Evolutionary conservation across 208 protist genomes (phyloP).

Genomic region (Acanthamoeba comandoni): DNA sequence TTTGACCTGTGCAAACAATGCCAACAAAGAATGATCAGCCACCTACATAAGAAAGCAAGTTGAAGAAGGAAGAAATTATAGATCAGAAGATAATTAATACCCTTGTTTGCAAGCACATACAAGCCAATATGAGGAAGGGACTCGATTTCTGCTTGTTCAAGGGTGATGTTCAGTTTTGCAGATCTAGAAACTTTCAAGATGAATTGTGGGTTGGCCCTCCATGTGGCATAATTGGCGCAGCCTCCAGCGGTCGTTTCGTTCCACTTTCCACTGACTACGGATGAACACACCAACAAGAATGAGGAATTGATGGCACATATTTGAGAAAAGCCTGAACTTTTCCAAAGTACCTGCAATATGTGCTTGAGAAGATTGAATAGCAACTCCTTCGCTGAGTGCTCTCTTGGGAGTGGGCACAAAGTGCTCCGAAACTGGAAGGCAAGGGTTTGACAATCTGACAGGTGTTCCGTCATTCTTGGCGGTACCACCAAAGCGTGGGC

Average conservation of each 20-base stretch:
- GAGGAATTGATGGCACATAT: background rate
- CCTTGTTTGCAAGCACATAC: constrained; percentile 13
- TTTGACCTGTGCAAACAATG: constrained; percentile 4
- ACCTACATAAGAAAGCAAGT: background rate
- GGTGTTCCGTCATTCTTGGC: background rate
- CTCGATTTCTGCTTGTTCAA: background rate
- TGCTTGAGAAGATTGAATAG: background rate
- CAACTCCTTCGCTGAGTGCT: background rate
- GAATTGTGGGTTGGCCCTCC: constrained; percentile 60
- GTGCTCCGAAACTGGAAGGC: background rate
- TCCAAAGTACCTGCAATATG: no score
- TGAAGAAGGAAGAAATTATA: background rate
- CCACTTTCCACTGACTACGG: constrained; percentile 31
- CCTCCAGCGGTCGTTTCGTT: constrained; percentile 34
- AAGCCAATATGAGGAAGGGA: constrained; percentile 12
- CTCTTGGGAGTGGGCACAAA: background rate
- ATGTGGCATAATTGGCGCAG: constrained; percentile 58
- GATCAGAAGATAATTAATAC: background rate
- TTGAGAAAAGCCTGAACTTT: background rate
- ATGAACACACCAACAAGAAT: constrained; percentile 4
- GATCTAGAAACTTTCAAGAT: background rate
- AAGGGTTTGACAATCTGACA: background rate
- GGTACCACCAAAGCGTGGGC: background rate
- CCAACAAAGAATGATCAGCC: background rate
- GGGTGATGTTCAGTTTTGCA: background rate